Percentiles rank a stretch among this genome's conserved stretches.
phyloP scores from a whole-genome alignment of 257 asterid genomes.

The Rhazya stricta region DNA sequence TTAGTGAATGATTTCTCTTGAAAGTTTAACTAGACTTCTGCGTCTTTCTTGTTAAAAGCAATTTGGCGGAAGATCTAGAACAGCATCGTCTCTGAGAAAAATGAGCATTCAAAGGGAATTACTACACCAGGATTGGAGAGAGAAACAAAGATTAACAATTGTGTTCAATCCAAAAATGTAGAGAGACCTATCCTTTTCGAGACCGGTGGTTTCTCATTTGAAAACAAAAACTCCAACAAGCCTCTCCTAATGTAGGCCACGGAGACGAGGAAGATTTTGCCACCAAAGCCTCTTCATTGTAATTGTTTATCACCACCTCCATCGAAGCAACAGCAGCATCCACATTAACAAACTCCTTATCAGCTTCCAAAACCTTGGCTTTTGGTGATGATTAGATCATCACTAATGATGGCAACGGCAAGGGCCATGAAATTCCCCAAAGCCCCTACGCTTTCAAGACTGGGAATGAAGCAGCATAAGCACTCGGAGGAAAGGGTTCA shows the following conservation, averaged over 20 bases:
- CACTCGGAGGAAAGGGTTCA: too few relatives aligned
- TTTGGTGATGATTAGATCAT: conserved; percentile 5
- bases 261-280: conserved; percentile 29
- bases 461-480: too few relatives aligned
- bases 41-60: too few relatives aligned
- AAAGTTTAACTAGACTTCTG: too few relatives aligned
- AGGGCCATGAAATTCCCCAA: too few relatives aligned
- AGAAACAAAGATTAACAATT: not conserved
- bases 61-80: too few relatives aligned
- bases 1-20: too few relatives aligned
- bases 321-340: conserved; percentile 6
- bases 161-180: not conserved
- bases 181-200: conserved; percentile 53
- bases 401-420: too few relatives aligned
- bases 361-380: conserved; percentile 12
- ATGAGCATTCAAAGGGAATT: too few relatives aligned
- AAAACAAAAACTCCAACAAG: conserved; percentile 15
- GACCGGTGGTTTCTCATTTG: conserved; percentile 50
- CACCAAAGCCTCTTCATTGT: conserved; percentile 33
- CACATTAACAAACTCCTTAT: conserved; percentile 4
- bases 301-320: conserved; percentile 28
- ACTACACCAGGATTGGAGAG: not conserved
- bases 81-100: too few relatives aligned
- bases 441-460: too few relatives aligned
- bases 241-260: conserved; percentile 14